Percentiles rank a stretch among this genome's conserved stretches.
phyloP scores from a whole-genome alignment of 192 early-diverging fungal species.

The Rhizophagus clarus region DNA sequence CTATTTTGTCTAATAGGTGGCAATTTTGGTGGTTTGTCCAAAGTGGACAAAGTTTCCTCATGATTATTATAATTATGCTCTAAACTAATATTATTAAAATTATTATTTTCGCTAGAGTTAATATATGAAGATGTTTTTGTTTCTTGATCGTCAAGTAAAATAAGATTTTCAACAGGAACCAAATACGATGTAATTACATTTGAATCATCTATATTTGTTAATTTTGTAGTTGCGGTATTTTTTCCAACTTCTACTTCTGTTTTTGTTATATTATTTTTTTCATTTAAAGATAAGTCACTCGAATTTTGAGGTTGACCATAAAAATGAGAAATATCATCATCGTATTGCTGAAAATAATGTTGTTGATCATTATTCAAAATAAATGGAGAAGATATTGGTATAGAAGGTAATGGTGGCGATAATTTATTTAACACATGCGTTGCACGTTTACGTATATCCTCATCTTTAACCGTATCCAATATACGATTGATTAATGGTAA shows the following conservation, averaged over 20 bases:
- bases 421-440: constrained; percentile 40
- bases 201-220: background rate
- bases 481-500: constrained; percentile 45
- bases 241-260: background rate
- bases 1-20: background rate
- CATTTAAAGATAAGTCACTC: background rate
- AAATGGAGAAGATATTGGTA: background rate
- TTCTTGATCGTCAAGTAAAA: background rate
- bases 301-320: background rate
- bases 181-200: background rate
- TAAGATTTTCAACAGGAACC: background rate
- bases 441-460: constrained; percentile 44
- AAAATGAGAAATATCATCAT: background rate
- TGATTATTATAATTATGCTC: background rate
- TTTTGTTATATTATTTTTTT: background rate
- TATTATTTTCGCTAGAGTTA: background rate
- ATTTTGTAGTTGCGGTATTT: background rate
- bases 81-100: background rate
- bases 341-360: background rate
- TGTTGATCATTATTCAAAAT: background rate
- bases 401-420: background rate
- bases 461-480: constrained; percentile 39
- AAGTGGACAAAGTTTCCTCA: background rate
- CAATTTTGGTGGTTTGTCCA: background rate
- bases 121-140: no score